Conservation (phyloP, 306 rosid species). For the Cucurbita maxima region DNA sequence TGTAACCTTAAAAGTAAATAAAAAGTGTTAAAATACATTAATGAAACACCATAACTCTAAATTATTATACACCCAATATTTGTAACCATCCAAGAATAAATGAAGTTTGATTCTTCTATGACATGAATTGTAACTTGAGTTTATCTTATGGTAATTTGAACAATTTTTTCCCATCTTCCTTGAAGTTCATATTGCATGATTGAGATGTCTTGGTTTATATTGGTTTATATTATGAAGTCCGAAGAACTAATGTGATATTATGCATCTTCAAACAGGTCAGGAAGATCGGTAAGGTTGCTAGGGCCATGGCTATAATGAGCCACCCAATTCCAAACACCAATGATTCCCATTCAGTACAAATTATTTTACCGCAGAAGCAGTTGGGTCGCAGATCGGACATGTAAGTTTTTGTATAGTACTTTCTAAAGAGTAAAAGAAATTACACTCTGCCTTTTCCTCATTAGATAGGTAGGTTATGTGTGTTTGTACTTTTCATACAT, state of each 20-base stretch:
- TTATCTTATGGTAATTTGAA: too few relatives aligned
- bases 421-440: background rate
- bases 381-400: conserved; percentile 95
- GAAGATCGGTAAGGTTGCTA: conserved; percentile 92
- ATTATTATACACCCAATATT: too few relatives aligned
- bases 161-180: too few relatives aligned
- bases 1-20: too few relatives aligned
- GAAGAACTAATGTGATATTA: background rate
- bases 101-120: too few relatives aligned
- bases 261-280: conserved; percentile 49
- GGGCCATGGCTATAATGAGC: conserved; percentile 95
- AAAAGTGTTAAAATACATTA: too few relatives aligned
- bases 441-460: background rate
- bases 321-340: conserved; percentile 84
- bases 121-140: too few relatives aligned
- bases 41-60: too few relatives aligned
- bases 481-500: background rate
- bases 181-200: too few relatives aligned
- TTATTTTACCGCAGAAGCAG: conserved; percentile 94
- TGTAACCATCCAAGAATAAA: too few relatives aligned
- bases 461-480: background rate
- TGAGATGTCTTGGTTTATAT: too few relatives aligned
- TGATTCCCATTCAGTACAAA: conserved; percentile 81
- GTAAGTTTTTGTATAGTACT: conserved; percentile 35
- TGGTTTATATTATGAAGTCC: background rate